Evolutionary conservation across 75 land plant species (phyloP), one percentile per base, ranked within the genome.

Genomic region (Selaginella moellendorffii): DNA sequence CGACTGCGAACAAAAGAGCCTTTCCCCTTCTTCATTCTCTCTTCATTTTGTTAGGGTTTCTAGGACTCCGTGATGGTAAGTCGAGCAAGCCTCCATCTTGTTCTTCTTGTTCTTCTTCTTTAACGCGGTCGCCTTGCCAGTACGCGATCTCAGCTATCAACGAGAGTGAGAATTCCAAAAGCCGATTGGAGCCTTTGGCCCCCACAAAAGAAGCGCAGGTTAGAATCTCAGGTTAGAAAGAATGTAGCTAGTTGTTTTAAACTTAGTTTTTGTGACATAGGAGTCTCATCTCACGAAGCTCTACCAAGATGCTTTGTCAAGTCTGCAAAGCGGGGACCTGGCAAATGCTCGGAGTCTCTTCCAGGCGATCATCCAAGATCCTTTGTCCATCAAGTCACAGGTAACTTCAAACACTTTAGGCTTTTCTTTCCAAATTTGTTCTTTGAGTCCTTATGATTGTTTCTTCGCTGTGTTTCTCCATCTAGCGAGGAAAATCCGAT

Each of bases 161-260:
- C 56, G 97, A 92, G 68, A 71, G 80, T 46, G 83, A 83, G 31
- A 30, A 30, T 21, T 71, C 87, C 14, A 64, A 46, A 56, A 67
- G 66, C n/a, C 78, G 80, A 53, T 77, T 81, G 85, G 87, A 93
- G 69, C 85, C 84, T 29, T 68, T 93, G 67, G 96, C 98, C 17
- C 98, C 98, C 5, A 85, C 98, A 64, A 93, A 88, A 74, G 98
- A 93, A 88, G 98, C 98, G 23, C 98, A 85, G 95, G 97, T 69
- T 53, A 1, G 59, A 26, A 63, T 27, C n/a, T n/a, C 67, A 59
- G 1, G 61, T 31, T 61, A 24, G 8, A 2, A 0, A 25, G 23
- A 20, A 53, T 58, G 0, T 25, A 27, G 10, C 26, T 67, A 8
- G 20, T 10, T 67, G 19, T 9, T 5, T 54, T 17, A 71, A 10